Evolutionary conservation across 2,329 filamentous ascomycete genomes (phyloP).

Genomic region (Microsporum audouinii): DNA sequence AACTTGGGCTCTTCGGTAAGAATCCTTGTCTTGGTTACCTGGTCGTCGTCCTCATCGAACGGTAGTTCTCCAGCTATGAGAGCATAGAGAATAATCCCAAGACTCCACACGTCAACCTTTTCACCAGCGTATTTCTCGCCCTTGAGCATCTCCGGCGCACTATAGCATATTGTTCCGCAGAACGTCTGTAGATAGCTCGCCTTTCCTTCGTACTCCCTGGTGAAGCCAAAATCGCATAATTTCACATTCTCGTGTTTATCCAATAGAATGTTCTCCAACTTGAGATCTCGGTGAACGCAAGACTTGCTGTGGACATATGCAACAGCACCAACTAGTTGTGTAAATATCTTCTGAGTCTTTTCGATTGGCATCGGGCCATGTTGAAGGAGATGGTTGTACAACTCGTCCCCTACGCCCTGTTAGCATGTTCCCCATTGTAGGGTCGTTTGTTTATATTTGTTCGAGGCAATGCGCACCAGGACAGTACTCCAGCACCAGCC

Average conservation of each 20-base stretch:
- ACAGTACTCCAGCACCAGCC: slow-evolving; percentile 95
- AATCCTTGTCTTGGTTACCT: slow-evolving; percentile 72
- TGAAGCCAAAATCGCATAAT: slow-evolving; percentile 95
- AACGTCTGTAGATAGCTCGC: slow-evolving; percentile 93
- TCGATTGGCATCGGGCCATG: slow-evolving; percentile 72
- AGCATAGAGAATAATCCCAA: slow-evolving; percentile 81
- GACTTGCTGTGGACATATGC: slow-evolving; percentile 89
- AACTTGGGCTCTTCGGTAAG: slow-evolving; percentile 75
- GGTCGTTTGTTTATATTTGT: not conserved
- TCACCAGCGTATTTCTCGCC: slow-evolving; percentile 96
- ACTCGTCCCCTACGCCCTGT: slow-evolving; percentile 61
- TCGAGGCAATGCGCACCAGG: slow-evolving; percentile 48
- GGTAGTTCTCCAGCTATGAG: slow-evolving; percentile 71
- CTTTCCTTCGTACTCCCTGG: slow-evolving; percentile 90
- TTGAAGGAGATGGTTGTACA: slow-evolving; percentile 88
- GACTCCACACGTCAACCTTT: slow-evolving; percentile 98
- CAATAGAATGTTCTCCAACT: slow-evolving; percentile 89
- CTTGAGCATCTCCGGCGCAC: slow-evolving; percentile 94
- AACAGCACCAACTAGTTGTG: slow-evolving; percentile 88
- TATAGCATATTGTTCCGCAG: slow-evolving; percentile 95
- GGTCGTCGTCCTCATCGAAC: slow-evolving; percentile 93
- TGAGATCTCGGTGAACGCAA: slow-evolving; percentile 92
- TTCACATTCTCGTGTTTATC: slow-evolving; percentile 98
- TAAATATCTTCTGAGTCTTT: slow-evolving; percentile 91
- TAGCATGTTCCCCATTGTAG: slow-evolving; percentile 5